These are phyloP conservation scores for Cladorrhinum sp. DNA, from an alignment of 2,329 filamentous ascomycete genomes.

Conservation along the genomic window DNA sequence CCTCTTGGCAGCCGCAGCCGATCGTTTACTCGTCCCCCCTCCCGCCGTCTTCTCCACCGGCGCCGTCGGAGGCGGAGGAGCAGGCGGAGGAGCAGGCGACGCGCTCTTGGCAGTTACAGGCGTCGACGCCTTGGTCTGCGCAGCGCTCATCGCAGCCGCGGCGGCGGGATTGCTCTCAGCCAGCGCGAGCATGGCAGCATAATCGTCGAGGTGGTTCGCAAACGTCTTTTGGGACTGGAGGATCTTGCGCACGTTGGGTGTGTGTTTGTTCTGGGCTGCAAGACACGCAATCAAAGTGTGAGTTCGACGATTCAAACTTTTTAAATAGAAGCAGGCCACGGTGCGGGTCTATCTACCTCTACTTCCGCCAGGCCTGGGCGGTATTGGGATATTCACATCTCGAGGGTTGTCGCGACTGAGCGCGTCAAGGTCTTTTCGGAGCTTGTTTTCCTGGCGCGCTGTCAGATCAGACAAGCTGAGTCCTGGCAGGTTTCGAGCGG, in stretches of 20 bases:
- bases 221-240: constrained; percentile 80
- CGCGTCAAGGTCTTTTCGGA: constrained; percentile 76
- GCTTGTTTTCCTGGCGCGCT: constrained; percentile 78
- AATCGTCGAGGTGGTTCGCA: constrained; percentile 77
- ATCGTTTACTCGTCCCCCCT: constrained; percentile 21
- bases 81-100: constrained; percentile 24
- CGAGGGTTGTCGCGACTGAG: constrained; percentile 76
- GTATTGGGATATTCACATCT: constrained; percentile 69
- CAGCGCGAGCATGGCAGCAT: constrained; percentile 60
- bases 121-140: constrained; percentile 24
- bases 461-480: constrained; percentile 63
- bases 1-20: constrained; percentile 21
- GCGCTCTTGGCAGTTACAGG: constrained; percentile 21
- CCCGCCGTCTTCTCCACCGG: not conserved
- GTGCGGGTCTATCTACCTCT: constrained; percentile 33
- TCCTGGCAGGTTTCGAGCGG: constrained; percentile 55
- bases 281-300: not conserved
- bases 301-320: not conserved
- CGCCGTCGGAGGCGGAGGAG: constrained; percentile 11
- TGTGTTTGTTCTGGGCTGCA: constrained; percentile 54
- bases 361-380: constrained; percentile 49
- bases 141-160: constrained; percentile 28
- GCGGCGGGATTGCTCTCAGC: constrained; percentile 38
- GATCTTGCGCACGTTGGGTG: constrained; percentile 70
- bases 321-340: not conserved